These are phyloP conservation scores for Aspergillus fructus DNA, from an alignment of 2,329 filamentous ascomycete species.

Conservation along the genomic window DNA sequence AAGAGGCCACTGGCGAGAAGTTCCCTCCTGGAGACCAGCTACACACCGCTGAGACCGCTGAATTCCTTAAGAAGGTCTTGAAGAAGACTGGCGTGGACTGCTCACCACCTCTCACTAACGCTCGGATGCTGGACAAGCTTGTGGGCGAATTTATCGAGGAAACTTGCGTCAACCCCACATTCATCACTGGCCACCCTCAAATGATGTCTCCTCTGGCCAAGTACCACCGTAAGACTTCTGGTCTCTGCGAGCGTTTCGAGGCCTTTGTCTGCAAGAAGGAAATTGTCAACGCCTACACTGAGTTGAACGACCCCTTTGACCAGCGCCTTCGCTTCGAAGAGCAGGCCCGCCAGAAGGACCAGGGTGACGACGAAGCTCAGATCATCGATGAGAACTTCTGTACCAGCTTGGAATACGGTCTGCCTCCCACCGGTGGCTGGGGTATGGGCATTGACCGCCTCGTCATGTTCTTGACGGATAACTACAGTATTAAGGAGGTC, in stretches of 20 bases:
- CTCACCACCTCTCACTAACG: slow-evolving; percentile 84
- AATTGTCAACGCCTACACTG: slow-evolving; percentile 94
- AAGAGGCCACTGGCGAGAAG: slow-evolving; percentile 86
- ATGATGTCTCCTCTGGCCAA: slow-evolving; percentile 97
- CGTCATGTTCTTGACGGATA: slow-evolving; percentile 93
- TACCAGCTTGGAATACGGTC: slow-evolving; percentile 80
- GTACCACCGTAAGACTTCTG: slow-evolving; percentile 77
- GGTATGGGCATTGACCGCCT: slow-evolving; percentile 93
- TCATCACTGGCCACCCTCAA: slow-evolving; percentile 79
- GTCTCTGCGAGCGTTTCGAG: slow-evolving; percentile 95
- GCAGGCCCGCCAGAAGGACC: slow-evolving; percentile 91
- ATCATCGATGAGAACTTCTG: slow-evolving; percentile 95
- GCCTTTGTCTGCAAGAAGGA: slow-evolving; percentile 97
- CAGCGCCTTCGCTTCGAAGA: slow-evolving; percentile 90
- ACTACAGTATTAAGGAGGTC: slow-evolving; percentile 95
- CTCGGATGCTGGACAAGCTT: slow-evolving; percentile 94
- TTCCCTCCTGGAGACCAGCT: slow-evolving; percentile 88
- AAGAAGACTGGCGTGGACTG: slow-evolving; percentile 92
- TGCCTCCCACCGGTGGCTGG: slow-evolving; percentile 94
- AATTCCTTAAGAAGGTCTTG: slow-evolving; percentile 79
- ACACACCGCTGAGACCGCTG: slow-evolving; percentile 83
- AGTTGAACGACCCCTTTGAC: slow-evolving; percentile 96
- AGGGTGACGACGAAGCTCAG: slow-evolving; percentile 97
- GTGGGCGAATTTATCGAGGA: slow-evolving; percentile 94
- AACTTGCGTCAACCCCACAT: slow-evolving; percentile 88